Conservation (phyloP, 768 basidiomycete genomes). For the Boletus subcaerulescens region DNA sequence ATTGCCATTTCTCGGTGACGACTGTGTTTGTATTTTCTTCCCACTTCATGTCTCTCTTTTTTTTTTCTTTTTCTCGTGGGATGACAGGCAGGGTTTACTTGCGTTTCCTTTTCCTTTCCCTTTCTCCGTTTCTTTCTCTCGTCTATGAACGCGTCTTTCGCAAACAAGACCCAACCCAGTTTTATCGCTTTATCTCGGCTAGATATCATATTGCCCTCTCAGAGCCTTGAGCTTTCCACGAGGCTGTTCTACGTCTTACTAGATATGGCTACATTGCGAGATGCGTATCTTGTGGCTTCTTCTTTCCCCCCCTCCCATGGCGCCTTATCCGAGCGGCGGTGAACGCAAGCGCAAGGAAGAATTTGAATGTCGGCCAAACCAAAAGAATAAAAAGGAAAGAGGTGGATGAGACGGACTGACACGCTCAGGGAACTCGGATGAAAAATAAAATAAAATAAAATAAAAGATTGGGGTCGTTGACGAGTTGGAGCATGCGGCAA, state of each 20-base stretch:
- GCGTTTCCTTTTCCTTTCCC: background rate
- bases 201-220: slow-evolving; percentile 16
- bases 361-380: no score
- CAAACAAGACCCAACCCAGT: no score
- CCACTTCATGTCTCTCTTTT: no score
- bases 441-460: no score
- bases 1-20: background rate
- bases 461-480: no score
- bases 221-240: slow-evolving; percentile 29
- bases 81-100: background rate
- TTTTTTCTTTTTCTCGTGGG: background rate
- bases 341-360: background rate
- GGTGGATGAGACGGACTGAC: background rate
- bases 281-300: slow-evolving; percentile 4
- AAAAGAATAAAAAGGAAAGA: background rate
- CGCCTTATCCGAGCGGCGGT: slow-evolving; percentile 1
- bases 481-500: no score
- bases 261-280: slow-evolving; percentile 24
- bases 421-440: slow-evolving; percentile 8
- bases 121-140: background rate
- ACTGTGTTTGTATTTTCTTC: background rate
- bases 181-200: slow-evolving; percentile 20
- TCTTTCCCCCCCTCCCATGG: background rate
- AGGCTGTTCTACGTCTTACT: slow-evolving; percentile 16
- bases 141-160: no score